Base-by-base conservation (phyloP, 345 rosid species). In the Reutealis trisperma region DNA sequence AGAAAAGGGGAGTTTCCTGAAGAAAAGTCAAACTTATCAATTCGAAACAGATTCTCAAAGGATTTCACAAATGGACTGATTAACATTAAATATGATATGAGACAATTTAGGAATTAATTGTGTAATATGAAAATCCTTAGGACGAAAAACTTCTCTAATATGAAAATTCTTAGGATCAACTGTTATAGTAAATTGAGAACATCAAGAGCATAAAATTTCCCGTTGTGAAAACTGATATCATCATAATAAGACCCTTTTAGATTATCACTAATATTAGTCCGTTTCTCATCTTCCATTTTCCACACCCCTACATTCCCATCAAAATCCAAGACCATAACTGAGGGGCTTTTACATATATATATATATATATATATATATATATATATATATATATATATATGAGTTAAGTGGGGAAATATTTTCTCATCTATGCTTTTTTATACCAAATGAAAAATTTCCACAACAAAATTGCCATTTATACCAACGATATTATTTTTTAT, bases 191-290 rank as follows among this genome's bases (percentile, higher is more conserved):
- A 21, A 9, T 15, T 84, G 67, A 1, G 19, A 0, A 61, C 21
- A 58, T 77, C 81, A 57, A 64, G 72, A n/a, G 67, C 85, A 63
- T 75, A 79, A 68, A 75, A 79, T 27, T 67, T 75, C 49, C 78
- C 72, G 22, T 75, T 63, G 51, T 47, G 45, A 19, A 66, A 24
- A 15, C 66, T 42, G 37, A 83, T 66, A 63, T 77, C 78, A 22
- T 67, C 70, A 54, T 66, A 79, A 4, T 25, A 54, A 22, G 37
- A 63, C 60, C 14, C 49, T 14, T 25, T 19, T 27, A 14, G 63
- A 14, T 2, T 21, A 21, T 62, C 55, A 30, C 60, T 54, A 1
- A 79, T 12, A 52, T 14, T 55, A 16, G 32, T 78, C 86, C 84
- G 80, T 13, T 73, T 58, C 63, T 77, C 60, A 5, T 61, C 55